Conservation (phyloP, 371 early-diverging fungal genomes). For the Chytridium lagenaria region DNA sequence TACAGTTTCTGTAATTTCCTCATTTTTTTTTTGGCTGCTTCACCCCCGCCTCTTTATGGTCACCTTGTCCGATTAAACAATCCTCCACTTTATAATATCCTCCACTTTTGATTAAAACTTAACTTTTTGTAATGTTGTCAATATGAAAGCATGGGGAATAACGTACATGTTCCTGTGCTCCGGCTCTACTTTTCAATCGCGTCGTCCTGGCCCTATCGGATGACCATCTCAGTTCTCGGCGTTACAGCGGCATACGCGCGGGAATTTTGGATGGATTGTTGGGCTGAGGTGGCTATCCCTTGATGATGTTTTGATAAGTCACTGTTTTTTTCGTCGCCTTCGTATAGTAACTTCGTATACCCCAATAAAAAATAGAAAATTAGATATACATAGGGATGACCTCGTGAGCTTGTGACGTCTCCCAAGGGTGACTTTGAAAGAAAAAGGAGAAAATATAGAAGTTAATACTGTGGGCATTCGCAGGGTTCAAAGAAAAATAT, state of each 20-base stretch:
- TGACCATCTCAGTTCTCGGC: constrained; percentile 19
- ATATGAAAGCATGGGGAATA: constrained; percentile 28
- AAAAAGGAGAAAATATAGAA: too few species aligned
- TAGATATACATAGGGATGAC: too few species aligned
- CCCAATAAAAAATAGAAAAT: too few species aligned
- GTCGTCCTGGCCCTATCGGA: constrained; percentile 24
- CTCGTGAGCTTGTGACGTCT: too few species aligned
- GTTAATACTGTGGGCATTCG: too few species aligned
- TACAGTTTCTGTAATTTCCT: not conserved
- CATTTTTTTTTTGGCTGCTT: not conserved
- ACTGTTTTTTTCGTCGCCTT: not conserved
- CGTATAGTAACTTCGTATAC: not conserved
- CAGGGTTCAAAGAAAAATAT: too few species aligned
- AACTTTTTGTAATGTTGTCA: not conserved
- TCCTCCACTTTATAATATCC: too few species aligned
- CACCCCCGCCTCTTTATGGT: too few species aligned
- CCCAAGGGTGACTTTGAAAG: too few species aligned
- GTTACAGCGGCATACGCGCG: constrained; percentile 17
- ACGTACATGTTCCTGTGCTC: constrained; percentile 26
- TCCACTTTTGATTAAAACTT: too few species aligned
- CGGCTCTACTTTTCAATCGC: not conserved
- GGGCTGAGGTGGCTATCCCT: too few species aligned
- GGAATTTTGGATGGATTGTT: constrained; percentile 29
- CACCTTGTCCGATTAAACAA: too few species aligned
- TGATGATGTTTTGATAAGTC: not conserved